Evolutionary conservation across 1,284 basidiomycete genomes (phyloP).

Genomic region (Sporisorium iseilematis-ciliati): DNA sequence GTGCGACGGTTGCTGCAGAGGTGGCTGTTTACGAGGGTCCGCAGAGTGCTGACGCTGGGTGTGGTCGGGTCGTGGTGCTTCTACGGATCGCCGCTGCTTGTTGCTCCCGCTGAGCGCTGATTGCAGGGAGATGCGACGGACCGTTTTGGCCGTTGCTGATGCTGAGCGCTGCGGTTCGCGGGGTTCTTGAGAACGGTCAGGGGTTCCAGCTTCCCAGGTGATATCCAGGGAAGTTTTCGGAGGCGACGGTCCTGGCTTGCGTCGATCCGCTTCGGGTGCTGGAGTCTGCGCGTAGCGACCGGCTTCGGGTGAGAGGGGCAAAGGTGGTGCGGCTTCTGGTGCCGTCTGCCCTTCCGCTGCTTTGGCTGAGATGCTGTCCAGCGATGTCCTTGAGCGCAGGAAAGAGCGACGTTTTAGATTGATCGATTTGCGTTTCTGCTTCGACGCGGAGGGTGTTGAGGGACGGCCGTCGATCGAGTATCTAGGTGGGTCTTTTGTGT

Average conservation of each 20-base stretch:
- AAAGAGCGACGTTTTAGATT: conserved; percentile 45
- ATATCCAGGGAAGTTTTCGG: conserved; percentile 22
- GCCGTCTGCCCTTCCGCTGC: not conserved
- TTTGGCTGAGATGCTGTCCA: conserved; percentile 23
- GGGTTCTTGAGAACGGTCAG: not conserved
- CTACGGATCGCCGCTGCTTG: conserved; percentile 14
- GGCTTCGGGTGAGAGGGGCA: conserved; percentile 14
- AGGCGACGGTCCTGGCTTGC: conserved; percentile 11
- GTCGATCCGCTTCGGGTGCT: not conserved
- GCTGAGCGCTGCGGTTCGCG: conserved; percentile 3
- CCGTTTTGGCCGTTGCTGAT: conserved; percentile 5
- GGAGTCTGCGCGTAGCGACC: not conserved
- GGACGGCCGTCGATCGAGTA: conserved; percentile 18
- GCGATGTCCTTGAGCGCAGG: conserved; percentile 36
- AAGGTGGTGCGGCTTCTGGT: conserved; percentile 12
- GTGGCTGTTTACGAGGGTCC: not conserved
- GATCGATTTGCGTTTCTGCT: conserved; percentile 40
- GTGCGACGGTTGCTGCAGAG: not conserved
- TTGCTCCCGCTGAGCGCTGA: conserved; percentile 1
- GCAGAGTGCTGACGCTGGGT: not conserved
- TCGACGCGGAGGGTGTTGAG: conserved; percentile 13
- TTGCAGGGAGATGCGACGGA: conserved; percentile 22
- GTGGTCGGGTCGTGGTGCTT: not conserved
- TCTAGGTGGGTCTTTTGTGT: conserved; percentile 4
- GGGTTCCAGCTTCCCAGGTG: conserved; percentile 16